Conservation (phyloP, 805 yeast genomes). For the Teunomyces stri region DNA sequence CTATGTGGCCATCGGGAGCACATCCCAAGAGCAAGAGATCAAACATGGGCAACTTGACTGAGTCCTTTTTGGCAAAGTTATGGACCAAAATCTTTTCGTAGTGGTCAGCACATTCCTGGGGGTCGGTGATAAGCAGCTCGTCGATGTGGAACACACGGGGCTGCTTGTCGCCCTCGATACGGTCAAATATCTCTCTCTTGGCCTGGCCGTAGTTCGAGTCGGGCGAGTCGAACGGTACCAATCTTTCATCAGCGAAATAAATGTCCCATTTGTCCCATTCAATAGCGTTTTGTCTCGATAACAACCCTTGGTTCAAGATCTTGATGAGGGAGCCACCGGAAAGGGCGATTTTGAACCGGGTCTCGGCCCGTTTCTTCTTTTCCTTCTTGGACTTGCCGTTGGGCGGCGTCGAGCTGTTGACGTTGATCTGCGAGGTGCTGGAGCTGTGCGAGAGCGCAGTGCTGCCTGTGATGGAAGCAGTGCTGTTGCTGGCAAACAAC, state of each 20-base stretch:
- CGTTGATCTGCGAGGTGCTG: constrained; percentile 4
- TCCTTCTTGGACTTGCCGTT: constrained; percentile 22
- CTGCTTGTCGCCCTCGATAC: constrained; percentile 47
- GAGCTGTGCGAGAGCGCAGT: background rate
- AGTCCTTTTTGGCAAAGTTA: constrained; percentile 94
- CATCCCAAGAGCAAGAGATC: constrained; percentile 90
- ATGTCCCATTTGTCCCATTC: constrained; percentile 95
- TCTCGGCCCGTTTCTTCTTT: constrained; percentile 54
- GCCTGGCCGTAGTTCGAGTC: constrained; percentile 92
- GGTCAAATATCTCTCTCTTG: constrained; percentile 76
- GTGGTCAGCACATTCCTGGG: constrained; percentile 90
- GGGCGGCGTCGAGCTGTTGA: constrained; percentile 6
- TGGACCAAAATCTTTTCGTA: constrained; percentile 84
- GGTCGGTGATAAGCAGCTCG: constrained; percentile 67
- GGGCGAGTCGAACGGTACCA: constrained; percentile 79
- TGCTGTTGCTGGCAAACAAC: constrained; percentile 17
- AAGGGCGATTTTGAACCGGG: constrained; percentile 84
- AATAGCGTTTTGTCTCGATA: constrained; percentile 66
- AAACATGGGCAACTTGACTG: constrained; percentile 93
- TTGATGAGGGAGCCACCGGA: constrained; percentile 91
- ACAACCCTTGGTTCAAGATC: constrained; percentile 81
- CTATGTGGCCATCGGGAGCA: constrained; percentile 98
- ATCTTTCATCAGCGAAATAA: constrained; percentile 93
- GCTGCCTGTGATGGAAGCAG: constrained; percentile 8
- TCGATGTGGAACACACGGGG: constrained; percentile 86